Base-by-base conservation (phyloP, 495 filamentous ascomycete genomes). In the Oidiodendron maius region DNA sequence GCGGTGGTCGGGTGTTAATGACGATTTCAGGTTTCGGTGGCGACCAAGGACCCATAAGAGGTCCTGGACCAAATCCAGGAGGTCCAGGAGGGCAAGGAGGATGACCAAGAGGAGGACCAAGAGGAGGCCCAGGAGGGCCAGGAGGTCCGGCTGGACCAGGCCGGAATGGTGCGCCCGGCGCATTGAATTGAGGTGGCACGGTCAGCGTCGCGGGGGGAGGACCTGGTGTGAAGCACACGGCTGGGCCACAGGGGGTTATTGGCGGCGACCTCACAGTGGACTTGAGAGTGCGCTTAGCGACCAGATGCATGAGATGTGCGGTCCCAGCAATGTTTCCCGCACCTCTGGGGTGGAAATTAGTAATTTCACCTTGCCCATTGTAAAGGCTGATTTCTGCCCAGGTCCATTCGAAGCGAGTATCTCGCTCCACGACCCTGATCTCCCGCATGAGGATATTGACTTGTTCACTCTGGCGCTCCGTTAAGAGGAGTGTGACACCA, bases 381-480 rank as follows among this genome's bases (percentile, higher is more conserved):
- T 39, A 48, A 3, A 48, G 41, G n/a, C 37, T 44, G 6, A 57
- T 26, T n/a, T 44, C 55, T 17, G 35, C 55, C 44, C 44, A 50
- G 22, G 12, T 44, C 55, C 55, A 57, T 16, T 57, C 55, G 25
- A 57, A 57, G 9, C 55, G 16, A 2, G 10, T 4, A 25, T 57
- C 55, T 12, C 42, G n/a, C 15, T 57, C 55, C 0, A 4, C 16
- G 11, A 12, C 5, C 16, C 44, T 49, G 2, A 57, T 15, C 17
- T 53, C 50, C 18, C 53, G 50, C 22, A 57, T 45, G 4, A 57
- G 22, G 12, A 46, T 49, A 3, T 40, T 43, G 1, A 57, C 46
- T 44, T 57, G 55, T 11, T 21, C 20, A 30, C n/a, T 39, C 40
- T 57, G 55, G 10, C 53, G 39, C 4, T 46, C 41, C 23, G 55